Percentiles rank a stretch among this genome's conserved stretches.
These are phyloP conservation scores for Talaromyces sp. DNA, from an alignment of 2,329 filamentous ascomycete species.

Conservation along the genomic window DNA sequence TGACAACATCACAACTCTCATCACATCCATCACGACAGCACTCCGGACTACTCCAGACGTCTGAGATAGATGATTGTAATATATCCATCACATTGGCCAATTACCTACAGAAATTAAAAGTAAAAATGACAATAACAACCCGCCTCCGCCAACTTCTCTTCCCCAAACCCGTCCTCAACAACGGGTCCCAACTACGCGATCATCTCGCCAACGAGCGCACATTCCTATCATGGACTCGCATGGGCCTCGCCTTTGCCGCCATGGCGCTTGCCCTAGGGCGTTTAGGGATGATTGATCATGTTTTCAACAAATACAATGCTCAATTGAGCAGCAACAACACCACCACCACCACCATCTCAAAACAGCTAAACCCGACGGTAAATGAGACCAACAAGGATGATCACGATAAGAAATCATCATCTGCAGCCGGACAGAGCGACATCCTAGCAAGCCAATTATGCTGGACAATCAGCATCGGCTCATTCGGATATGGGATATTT, in stretches of 20 bases:
- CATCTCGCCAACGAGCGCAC: constrained; percentile 34
- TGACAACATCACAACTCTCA: background rate
- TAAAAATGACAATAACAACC: background rate
- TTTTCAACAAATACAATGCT: constrained; percentile 19
- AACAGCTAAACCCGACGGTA: background rate
- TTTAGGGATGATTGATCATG: constrained; percentile 27
- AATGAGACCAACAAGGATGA: background rate
- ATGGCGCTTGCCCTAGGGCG: constrained; percentile 30
- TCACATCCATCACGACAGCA: background rate
- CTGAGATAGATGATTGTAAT: background rate
- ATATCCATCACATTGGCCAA: background rate
- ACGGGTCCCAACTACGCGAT: constrained; percentile 31
- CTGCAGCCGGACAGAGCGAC: background rate
- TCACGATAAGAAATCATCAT: background rate
- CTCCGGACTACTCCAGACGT: background rate
- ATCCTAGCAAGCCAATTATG: constrained; percentile 23
- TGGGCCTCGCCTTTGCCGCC: constrained; percentile 31
- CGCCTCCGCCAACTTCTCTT: constrained; percentile 24
- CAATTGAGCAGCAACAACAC: background rate
- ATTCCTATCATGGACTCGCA: constrained; percentile 33
- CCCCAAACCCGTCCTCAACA: constrained; percentile 27
- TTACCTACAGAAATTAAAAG: background rate
- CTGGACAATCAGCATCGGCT: constrained; percentile 28
- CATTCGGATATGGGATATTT: constrained; percentile 28
- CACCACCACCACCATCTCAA: background rate